phyloP scores from a whole-genome alignment of 345 rosid species.

The Leavenworthia alabamica region DNA sequence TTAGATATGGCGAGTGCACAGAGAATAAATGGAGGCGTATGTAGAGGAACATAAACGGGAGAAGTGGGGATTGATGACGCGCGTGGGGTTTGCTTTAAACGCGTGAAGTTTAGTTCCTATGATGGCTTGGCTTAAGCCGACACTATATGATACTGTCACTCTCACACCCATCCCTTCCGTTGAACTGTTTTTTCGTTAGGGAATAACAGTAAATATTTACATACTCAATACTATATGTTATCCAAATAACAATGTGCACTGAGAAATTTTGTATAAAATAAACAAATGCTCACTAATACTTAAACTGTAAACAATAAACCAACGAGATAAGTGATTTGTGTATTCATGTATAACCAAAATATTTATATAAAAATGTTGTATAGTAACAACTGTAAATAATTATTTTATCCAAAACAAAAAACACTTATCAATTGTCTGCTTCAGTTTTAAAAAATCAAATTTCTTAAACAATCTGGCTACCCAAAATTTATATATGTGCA shows the following conservation, averaged over 20 bases:
- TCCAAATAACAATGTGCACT: neutral
- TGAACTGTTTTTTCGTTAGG: neutral
- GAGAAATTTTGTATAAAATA: neutral
- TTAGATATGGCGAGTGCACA: slow-evolving; percentile 3
- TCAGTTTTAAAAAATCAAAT: no score
- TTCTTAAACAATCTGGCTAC: no score
- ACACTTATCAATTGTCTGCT: no score
- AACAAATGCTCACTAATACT: neutral
- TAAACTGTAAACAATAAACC: no score
- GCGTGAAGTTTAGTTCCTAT: slow-evolving; percentile 13
- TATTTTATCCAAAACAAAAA: no score
- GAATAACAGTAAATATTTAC: neutral
- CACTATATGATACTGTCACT: neutral
- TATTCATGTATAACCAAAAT: no score
- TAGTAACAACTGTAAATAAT: no score
- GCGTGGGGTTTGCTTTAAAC: slow-evolving; percentile 24
- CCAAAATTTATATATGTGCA: no score
- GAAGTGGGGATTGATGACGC: slow-evolving; percentile 25
- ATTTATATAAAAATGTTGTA: no score
- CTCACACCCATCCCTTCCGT: slow-evolving; percentile 4
- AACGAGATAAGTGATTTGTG: no score
- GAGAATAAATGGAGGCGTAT: neutral
- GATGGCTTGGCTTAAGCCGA: slow-evolving; percentile 16
- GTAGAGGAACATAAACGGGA: slow-evolving; percentile 9
- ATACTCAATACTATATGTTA: neutral